Evolutionary conservation across 495 filamentous ascomycete genomes (phyloP).

Genomic region (Oidiodendron maius): DNA sequence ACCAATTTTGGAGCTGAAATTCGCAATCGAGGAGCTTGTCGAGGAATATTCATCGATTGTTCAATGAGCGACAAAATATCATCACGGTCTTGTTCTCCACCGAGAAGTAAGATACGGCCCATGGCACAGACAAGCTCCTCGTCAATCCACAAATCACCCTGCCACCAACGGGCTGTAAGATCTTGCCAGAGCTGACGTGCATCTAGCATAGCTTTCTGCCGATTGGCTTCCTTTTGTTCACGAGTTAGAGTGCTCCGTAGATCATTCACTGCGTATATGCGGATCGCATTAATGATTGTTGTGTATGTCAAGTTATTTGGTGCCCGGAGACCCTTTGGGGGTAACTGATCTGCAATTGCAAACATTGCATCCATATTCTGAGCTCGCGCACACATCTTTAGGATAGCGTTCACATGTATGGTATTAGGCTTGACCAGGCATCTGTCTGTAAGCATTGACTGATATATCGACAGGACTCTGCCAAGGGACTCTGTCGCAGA

Average conservation of each 20-base stretch:
- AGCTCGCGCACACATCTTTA: conserved; percentile 69
- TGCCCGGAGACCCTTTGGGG: conserved; percentile 49
- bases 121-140: conserved; percentile 69
- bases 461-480: conserved; percentile 64
- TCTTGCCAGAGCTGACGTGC: conserved; percentile 76
- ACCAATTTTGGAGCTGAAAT: neutral
- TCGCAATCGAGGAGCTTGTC: conserved; percentile 30
- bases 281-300: conserved; percentile 65
- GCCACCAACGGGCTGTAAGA: conserved; percentile 63
- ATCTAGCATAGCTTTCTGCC: conserved; percentile 38
- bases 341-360: conserved; percentile 58
- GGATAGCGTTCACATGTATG: conserved; percentile 79
- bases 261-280: conserved; percentile 15
- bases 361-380: conserved; percentile 70
- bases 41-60: conserved; percentile 69
- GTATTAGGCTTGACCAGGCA: conserved; percentile 57
- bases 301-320: conserved; percentile 72
- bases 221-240: conserved; percentile 26
- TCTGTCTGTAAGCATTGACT: conserved; percentile 55
- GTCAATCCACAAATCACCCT: conserved; percentile 62
- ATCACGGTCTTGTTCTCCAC: conserved; percentile 53
- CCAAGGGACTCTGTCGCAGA: conserved; percentile 46
- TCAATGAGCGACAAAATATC: conserved; percentile 66
- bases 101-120: conserved; percentile 62
- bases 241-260: conserved; percentile 17